phyloP scores from a whole-genome alignment of 306 rosid species.

The Prunus kanzakura region DNA sequence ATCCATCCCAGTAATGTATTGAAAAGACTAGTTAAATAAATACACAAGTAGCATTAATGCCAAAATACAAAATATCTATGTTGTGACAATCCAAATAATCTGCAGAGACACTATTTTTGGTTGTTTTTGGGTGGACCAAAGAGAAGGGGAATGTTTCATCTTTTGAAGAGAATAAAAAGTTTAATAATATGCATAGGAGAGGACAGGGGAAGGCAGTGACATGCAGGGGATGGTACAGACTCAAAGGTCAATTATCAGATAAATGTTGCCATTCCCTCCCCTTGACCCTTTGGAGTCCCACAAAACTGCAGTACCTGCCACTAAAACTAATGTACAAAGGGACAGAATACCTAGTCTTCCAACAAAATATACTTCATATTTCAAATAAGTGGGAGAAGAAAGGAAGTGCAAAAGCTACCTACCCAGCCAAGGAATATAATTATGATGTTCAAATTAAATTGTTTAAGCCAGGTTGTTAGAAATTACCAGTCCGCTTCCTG shows the following conservation, averaged over 20 bases:
- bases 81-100: background rate
- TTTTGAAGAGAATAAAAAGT: background rate
- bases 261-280: background rate
- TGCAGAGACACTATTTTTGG: background rate
- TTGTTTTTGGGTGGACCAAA: background rate
- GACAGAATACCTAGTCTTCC: background rate
- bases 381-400: background rate
- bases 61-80: background rate
- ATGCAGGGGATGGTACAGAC: background rate
- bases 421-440: background rate
- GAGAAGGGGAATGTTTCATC: background rate
- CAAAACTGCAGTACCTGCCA: background rate
- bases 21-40: background rate
- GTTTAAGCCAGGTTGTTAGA: background rate
- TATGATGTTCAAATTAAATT: background rate
- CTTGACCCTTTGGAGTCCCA: background rate
- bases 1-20: background rate
- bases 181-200: background rate
- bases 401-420: background rate
- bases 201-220: background rate
- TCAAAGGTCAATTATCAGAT: background rate
- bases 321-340: background rate
- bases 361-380: too few species aligned
- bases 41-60: too few species aligned
- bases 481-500: constrained; percentile 97